Percentiles rank a stretch among this genome's conserved stretches.
Evolutionary conservation across 257 asterid genomes (phyloP).

Genomic region (Solanum chiquidenum): DNA sequence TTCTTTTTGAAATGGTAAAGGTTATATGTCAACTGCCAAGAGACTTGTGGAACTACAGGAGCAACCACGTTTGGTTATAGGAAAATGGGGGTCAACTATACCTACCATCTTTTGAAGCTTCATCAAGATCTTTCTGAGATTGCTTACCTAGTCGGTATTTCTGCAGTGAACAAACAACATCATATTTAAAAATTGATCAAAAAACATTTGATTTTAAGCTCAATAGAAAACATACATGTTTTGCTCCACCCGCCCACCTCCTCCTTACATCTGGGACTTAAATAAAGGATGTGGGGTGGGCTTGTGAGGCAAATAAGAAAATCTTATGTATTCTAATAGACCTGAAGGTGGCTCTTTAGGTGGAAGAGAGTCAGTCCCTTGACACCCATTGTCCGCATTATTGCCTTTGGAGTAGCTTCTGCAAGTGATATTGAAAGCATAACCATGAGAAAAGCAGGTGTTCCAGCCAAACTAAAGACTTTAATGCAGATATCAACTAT

Average conservation of each 20-base stretch:
- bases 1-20: background rate
- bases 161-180: slow-evolving; percentile 31
- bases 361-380: slow-evolving; percentile 86
- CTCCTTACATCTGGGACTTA: background rate
- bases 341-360: slow-evolving; percentile 88
- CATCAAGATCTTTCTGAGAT: slow-evolving; percentile 67
- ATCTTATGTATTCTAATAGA: background rate
- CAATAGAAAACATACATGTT: background rate
- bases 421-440: slow-evolving; percentile 9
- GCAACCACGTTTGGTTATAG: background rate
- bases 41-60: background rate
- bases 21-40: background rate
- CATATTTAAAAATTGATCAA: slow-evolving; percentile 3
- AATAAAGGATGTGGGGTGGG: background rate
- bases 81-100: slow-evolving; percentile 7
- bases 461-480: background rate
- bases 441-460: background rate
- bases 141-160: slow-evolving; percentile 84
- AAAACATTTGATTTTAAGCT: background rate
- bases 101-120: slow-evolving; percentile 71
- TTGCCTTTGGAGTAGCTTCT: slow-evolving; percentile 93
- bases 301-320: background rate
- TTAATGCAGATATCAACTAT: background rate
- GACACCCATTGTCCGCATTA: slow-evolving; percentile 84
- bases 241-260: background rate